Evolutionary conservation across 2,329 filamentous ascomycete genomes (phyloP), one percentile per base, ranked within the genome.

Genomic region (Pseudocercospora eumusae): DNA sequence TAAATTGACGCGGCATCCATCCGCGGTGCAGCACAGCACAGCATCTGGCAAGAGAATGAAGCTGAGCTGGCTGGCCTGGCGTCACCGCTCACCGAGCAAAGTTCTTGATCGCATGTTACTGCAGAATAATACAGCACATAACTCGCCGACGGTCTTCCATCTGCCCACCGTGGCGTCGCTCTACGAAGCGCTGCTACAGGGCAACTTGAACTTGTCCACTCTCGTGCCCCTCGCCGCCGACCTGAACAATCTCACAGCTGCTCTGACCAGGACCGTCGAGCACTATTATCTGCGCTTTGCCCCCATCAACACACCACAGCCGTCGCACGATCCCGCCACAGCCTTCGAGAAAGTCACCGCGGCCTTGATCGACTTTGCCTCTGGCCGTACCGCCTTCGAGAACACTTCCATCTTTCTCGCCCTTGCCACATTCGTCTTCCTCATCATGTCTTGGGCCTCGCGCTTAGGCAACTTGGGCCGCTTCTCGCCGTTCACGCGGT

Each of bases 401-500:
- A 71, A 71, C 66, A 73, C 70, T 2, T 69, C 71, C 2, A 55
- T 75, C 58, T 67, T 72, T 47, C 70, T 75, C 59, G 71, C 69
- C 57, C 54, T 70, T 61, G 65, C 64, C 64, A 73, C 79, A 58
- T 77, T 78, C 60, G 67, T 77, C 49, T 66, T 79, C 63, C 66
- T 77, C 63, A 63, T 60, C 63, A 76, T 78, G 80, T 79, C 77
- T 52, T 82, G 80, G 80, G 77, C 78, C 54, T 80, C 79, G 23
- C 78, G 79, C 64, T 70, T 78, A 57, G 76, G 77, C 73, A 68
- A 78, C 69, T 73, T 77, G 47, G 79, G 80, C 36, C 78, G 79
- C 64, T 81, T 81, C 71, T 81, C 78, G 23, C 80, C 80, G 15
- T 82, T 82, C 68, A 78, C 79, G 13, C 79, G 80, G 52, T 75